Evolutionary conservation across 2,329 filamentous ascomycete genomes (phyloP), one percentile per base, ranked within the genome.

Genomic region (Penicillium sp.): DNA sequence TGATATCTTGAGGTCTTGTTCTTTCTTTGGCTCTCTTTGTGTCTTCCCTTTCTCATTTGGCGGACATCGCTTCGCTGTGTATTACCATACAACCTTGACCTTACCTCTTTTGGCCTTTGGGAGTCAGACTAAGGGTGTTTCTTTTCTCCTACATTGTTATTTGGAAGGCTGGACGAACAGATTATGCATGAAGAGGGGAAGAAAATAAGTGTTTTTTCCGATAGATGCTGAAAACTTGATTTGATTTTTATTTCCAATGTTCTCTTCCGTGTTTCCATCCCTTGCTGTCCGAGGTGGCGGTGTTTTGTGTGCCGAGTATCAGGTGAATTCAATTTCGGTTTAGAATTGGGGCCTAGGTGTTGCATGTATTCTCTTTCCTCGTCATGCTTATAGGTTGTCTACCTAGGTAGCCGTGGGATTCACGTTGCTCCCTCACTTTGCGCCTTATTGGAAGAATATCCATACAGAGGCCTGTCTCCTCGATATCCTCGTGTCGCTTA

Each of bases 11-110:
- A 44, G 37, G 20, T 47, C 29, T 40, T 44, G 24, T 46, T 31
- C 31, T 20, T 44, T 31, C 42, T 23, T 44, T 44, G 38, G 1
- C 39, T 25, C 29, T 55, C 42, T 24, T 44, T 31, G 25, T 32
- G 35, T 47, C 44, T 54, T 39, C 47, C 44, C 28, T 32, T 49
- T 55, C 52, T 52, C 41, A 31, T 38, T 49, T 45, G 55, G 54
- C 55, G 50, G 48, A 41, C 44, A 23, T 23, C 46, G 43, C 27
- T 44, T 54, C 57, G 54, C 51, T 55, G 38, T 61, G 59, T 61
- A 61, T 61, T 61, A 61, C 44, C 59, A 59, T 55, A 58, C 54
- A 55, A 55, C 41, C 47, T 58, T 56, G 47, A 46, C 45, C 33
- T 18, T 25, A 20, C 24, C 15, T 20, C 18, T 27, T 3, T 2